A percentile compares a stretch with the other conserved stretches of the same genome.
These are phyloP conservation scores for Wickerhamomyces rabaulensis DNA, from an alignment of 805 yeast species.

Conservation along the genomic window DNA sequence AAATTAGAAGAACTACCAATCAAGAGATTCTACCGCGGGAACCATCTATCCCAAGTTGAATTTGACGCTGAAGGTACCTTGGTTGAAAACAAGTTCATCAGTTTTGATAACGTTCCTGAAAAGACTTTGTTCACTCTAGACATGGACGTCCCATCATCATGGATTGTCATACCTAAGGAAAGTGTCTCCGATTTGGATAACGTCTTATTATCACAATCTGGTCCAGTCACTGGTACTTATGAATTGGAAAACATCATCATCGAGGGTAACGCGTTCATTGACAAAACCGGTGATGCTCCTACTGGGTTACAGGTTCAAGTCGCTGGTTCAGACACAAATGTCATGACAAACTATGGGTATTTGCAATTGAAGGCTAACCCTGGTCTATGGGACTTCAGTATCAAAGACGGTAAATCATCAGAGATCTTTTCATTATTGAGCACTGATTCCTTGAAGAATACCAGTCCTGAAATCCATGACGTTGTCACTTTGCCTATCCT, in stretches of 20 bases:
- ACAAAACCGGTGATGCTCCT: constrained; percentile 18
- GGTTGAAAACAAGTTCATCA: constrained; percentile 24
- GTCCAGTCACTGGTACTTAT: constrained; percentile 39
- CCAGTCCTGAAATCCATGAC: constrained; percentile 2
- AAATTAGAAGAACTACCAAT: constrained; percentile 39
- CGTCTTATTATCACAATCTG: constrained; percentile 36
- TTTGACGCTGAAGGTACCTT: constrained; percentile 25
- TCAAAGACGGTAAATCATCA: constrained; percentile 39
- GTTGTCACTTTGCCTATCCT: constrained; percentile 30
- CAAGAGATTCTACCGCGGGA: constrained; percentile 54
- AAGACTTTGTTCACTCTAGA: constrained; percentile 49
- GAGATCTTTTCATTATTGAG: constrained; percentile 36
- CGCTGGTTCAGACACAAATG: constrained; percentile 47
- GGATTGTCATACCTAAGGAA: constrained; percentile 57
- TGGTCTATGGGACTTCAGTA: constrained; percentile 56
- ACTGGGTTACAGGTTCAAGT: constrained; percentile 21
- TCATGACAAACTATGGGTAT: constrained; percentile 82
- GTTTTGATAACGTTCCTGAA: constrained; percentile 45
- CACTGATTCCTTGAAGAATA: constrained; percentile 20
- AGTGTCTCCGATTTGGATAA: constrained; percentile 61
- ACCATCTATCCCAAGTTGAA: constrained; percentile 30
- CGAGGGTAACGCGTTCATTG: constrained; percentile 65
- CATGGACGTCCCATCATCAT: constrained; percentile 55
- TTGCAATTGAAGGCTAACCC: constrained; percentile 72
- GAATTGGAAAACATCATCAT: constrained; percentile 51